Base-by-base conservation (phyloP, 1,139 yeast species). In the Kodamaea fungicola region DNA sequence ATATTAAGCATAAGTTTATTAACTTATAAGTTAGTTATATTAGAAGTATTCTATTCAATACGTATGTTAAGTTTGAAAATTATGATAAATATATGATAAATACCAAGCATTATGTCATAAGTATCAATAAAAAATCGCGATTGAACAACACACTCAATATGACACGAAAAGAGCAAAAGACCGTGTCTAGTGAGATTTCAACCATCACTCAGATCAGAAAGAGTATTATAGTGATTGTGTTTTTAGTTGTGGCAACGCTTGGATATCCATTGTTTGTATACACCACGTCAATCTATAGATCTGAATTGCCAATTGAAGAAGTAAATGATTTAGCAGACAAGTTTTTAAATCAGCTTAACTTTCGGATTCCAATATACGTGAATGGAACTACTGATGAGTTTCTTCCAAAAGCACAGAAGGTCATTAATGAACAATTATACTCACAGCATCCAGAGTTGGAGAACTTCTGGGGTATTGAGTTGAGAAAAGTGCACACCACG, bases 211-310 rank as follows among this genome's bases (percentile, higher is more conserved):
- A 22, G 38, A 38, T 45, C 28, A 38, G 54, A 22, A 46, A 45
- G 39, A 27, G 32, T 36, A 47, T 54, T 21, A 43, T 47, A 28
- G 19, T 65, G 1, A 47, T 77, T 3, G 71, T 79, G 32, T 47
- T 70, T 2, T 49, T 71, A 6, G 57, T 58, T 28, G 54, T 60
- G 30, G 39, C 50, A 3, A 21, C 49, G 19, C 47, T 85, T n/a
- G 96, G 96, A 2, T 53, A 80, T 12, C 96, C 96, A 2, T 58
- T 86, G 44, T 88, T 92, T 83, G 62, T 71, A 41, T 57, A 62
- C 33, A 77, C 95, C 27, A 86, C 96, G 4, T 71, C 80, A 13
- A 78, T 87, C 7, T 78, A 84, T 51, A 70, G 96, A 43, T 94
- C 95, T 0, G 78, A 78, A 22, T 65, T 89, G 35, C 95, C 95